These are phyloP conservation scores for Acrodontium crateriforme DNA, from an alignment of 2,329 filamentous ascomycete species.

Conservation along the genomic window DNA sequence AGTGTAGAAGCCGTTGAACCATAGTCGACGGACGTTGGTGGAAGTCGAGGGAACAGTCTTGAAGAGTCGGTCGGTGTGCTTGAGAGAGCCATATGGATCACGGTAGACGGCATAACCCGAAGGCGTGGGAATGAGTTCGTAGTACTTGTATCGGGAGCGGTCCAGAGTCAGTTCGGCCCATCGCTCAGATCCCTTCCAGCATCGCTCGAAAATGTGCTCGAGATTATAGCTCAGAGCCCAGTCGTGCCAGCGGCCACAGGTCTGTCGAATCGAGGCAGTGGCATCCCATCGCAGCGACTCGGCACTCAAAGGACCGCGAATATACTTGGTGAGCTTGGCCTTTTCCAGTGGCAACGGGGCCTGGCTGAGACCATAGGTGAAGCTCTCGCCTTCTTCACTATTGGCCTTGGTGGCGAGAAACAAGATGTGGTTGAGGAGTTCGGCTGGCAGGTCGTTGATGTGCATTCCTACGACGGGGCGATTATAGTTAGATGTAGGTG, in stretches of 20 bases:
- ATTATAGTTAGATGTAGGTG: background rate
- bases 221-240: constrained; percentile 40
- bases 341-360: constrained; percentile 33
- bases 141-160: constrained; percentile 29
- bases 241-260: constrained; percentile 38
- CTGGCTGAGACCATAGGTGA: constrained; percentile 40
- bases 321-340: constrained; percentile 32
- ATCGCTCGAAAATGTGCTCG: constrained; percentile 37
- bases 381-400: constrained; percentile 32
- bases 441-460: constrained; percentile 38
- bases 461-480: constrained; percentile 9
- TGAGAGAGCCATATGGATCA: constrained; percentile 37
- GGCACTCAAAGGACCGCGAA: constrained; percentile 37
- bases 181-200: constrained; percentile 39
- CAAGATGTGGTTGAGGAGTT: constrained; percentile 39
- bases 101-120: constrained; percentile 37
- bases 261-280: constrained; percentile 33
- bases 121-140: constrained; percentile 34
- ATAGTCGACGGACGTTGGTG: constrained; percentile 37
- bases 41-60: constrained; percentile 31
- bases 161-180: constrained; percentile 35
- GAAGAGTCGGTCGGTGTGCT: constrained; percentile 34
- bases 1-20: constrained; percentile 42
- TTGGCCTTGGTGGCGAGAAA: constrained; percentile 35
- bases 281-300: constrained; percentile 40